Evolutionary conservation across 2,329 filamentous ascomycete species (phyloP).

Genomic region (Aspergillus flavus): DNA sequence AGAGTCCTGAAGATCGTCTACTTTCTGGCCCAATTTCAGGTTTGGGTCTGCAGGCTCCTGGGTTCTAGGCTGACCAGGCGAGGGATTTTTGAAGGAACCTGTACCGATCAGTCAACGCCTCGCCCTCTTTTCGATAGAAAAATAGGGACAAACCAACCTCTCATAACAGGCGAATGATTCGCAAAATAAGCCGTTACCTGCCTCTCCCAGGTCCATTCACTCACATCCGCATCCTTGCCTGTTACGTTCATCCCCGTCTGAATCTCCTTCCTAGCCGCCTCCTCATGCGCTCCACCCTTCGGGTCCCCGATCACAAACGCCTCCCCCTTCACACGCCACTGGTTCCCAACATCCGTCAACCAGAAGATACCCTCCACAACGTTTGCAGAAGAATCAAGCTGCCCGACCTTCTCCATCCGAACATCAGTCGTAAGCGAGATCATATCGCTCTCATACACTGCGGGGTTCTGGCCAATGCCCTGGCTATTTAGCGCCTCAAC

Average conservation of each 20-base stretch:
- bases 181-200: slow-evolving; percentile 89
- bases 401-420: slow-evolving; percentile 79
- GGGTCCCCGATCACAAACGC: slow-evolving; percentile 76
- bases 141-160: slow-evolving; percentile 53
- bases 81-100: slow-evolving; percentile 72
- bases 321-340: slow-evolving; percentile 82
- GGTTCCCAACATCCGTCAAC: slow-evolving; percentile 68
- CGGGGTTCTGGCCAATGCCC: slow-evolving; percentile 58
- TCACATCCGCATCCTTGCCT: slow-evolving; percentile 41
- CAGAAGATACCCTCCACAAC: slow-evolving; percentile 83
- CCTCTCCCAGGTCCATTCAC: slow-evolving; percentile 73
- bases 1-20: slow-evolving; percentile 69
- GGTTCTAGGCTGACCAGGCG: slow-evolving; percentile 64
- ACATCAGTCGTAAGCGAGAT: slow-evolving; percentile 84
- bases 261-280: slow-evolving; percentile 58
- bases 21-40: slow-evolving; percentile 61
- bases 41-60: slow-evolving; percentile 50
- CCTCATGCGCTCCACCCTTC: slow-evolving; percentile 58
- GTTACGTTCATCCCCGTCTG: slow-evolving; percentile 55
- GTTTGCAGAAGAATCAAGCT: slow-evolving; percentile 70
- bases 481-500: slow-evolving; percentile 64
- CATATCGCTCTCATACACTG: slow-evolving; percentile 73
- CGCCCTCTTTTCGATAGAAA: background rate
- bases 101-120: slow-evolving; percentile 5
- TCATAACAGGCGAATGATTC: slow-evolving; percentile 79